Base-by-base conservation (phyloP, 2,329 filamentous ascomycete genomes). In the Cladosporium sp. region DNA sequence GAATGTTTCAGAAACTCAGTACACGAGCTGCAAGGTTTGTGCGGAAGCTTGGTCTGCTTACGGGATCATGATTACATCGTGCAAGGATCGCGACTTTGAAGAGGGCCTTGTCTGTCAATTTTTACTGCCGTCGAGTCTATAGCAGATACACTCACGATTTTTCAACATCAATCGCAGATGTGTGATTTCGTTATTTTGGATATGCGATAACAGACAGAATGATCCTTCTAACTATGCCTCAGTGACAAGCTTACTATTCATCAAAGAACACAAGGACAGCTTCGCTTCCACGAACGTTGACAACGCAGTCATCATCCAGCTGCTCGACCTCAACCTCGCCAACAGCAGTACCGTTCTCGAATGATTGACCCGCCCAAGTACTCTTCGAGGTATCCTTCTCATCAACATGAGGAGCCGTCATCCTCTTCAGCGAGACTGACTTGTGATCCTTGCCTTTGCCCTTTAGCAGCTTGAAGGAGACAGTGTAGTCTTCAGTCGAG, bases 281-380 rank as follows among this genome's bases (percentile, higher is more conserved):
- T 61, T 75, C 74, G 51, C 73, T 75, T 1, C 72, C 74, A 59
- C 74, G 67, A 1, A 74, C 70, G 0, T 44, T 65, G 4, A 73
- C 71, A 44, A 70, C 21, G 3, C 68, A 68, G 24, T 72, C 70
- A 10, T 15, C 24, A 15, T 66, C 68, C 1, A 73, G 68, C 30
- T 61, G 32, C 21, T 74, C 72, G 11, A 73, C 15, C 34, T 67
- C 38, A 21, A 69, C 36, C 1, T 71, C 55, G 0, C 72, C 72
- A 12, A 54, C 51, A 7, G 67, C 68, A 47, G 66, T 69, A 21
- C 71, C 73, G 21, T 71, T 59, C 28, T 68, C 68, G 60, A 72
- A 74, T 1, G 73, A 73, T 36, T 75, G 73, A 6, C 72, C 72
- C 2, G 72, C 73, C 72, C 72, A 75, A 21, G 72, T 74, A 26